Evolutionary conservation across 2,329 filamentous ascomycete species (phyloP).

Genomic region (Ophiostoma australiae): DNA sequence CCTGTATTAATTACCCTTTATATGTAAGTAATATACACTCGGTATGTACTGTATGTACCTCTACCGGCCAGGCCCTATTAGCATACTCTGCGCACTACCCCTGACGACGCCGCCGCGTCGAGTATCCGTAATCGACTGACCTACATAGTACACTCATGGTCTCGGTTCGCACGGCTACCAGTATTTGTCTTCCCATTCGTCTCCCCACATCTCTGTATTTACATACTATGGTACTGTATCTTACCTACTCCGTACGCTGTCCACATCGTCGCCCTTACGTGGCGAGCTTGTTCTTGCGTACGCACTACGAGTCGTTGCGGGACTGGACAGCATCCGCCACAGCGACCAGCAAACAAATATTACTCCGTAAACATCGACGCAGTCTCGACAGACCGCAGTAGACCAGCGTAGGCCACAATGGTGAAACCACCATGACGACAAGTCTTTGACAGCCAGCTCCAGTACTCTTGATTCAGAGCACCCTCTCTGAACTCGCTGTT

Average conservation of each 20-base stretch:
- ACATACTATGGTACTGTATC: neutral
- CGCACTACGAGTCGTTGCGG: neutral
- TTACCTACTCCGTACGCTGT: neutral
- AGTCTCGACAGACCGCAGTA: neutral
- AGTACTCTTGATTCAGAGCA: neutral
- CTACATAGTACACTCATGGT: neutral
- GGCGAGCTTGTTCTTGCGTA: conserved; percentile 6
- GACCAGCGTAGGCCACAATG: neutral
- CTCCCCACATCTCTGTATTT: neutral
- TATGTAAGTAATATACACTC: too few relatives aligned
- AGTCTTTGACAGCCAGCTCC: neutral
- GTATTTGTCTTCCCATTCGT: neutral
- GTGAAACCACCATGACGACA: neutral
- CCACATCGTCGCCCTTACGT: conserved; percentile 7
- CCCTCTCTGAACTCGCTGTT: neutral
- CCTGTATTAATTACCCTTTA: too few relatives aligned
- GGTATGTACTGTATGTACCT: neutral
- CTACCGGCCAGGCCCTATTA: neutral
- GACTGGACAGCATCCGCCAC: neutral
- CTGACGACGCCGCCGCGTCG: conserved; percentile 8
- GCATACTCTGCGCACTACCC: neutral
- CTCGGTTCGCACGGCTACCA: conserved; percentile 8
- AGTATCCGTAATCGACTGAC: conserved; percentile 2
- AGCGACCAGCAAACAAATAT: neutral
- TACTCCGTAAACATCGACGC: neutral